phyloP scores from a whole-genome alignment of 495 filamentous ascomycete species.

The Aspergillus wentii region DNA sequence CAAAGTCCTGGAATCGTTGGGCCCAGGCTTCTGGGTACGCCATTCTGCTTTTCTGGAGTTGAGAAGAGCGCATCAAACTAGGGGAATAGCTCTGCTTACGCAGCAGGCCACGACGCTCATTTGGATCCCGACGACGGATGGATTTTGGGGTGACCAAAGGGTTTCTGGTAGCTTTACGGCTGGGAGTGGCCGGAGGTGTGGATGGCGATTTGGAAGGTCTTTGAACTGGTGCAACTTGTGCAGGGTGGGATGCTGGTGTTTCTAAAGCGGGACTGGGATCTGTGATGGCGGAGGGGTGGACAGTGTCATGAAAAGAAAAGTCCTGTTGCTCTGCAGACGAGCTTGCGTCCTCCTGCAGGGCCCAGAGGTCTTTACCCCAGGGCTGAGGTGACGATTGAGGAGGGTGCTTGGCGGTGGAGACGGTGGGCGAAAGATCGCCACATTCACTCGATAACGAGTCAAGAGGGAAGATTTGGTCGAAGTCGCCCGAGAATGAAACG shows the following conservation, averaged over 20 bases:
- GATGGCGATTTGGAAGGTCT: constrained; percentile 29
- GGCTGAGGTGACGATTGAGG: constrained; percentile 33
- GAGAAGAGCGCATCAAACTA: constrained; percentile 35
- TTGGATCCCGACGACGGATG: constrained; percentile 36
- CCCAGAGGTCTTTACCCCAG: constrained; percentile 37
- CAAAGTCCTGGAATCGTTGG: constrained; percentile 39
- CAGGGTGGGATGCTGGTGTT: constrained; percentile 19
- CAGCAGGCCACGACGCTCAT: constrained; percentile 32
- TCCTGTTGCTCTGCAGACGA: constrained; percentile 19
- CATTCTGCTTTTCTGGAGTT: constrained; percentile 36
- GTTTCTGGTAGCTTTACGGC: constrained; percentile 30
- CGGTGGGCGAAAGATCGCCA: constrained; percentile 39
- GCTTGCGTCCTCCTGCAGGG: constrained; percentile 29
- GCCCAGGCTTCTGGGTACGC: constrained; percentile 39
- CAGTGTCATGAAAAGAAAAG: constrained; percentile 34
- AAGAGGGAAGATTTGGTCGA: constrained; percentile 40
- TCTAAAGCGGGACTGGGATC: constrained; percentile 31
- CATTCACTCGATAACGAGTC: constrained; percentile 40
- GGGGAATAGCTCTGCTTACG: constrained; percentile 44
- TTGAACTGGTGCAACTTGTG: constrained; percentile 13
- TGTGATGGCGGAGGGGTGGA: constrained; percentile 37
- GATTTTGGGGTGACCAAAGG: constrained; percentile 37
- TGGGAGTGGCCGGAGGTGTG: constrained; percentile 41
- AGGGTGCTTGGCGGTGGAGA: constrained; percentile 32
- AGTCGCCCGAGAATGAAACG: constrained; percentile 36